These are phyloP conservation scores for Boletellus deceptivus DNA, from an alignment of 1,284 basidiomycete species.

Conservation along the genomic window DNA sequence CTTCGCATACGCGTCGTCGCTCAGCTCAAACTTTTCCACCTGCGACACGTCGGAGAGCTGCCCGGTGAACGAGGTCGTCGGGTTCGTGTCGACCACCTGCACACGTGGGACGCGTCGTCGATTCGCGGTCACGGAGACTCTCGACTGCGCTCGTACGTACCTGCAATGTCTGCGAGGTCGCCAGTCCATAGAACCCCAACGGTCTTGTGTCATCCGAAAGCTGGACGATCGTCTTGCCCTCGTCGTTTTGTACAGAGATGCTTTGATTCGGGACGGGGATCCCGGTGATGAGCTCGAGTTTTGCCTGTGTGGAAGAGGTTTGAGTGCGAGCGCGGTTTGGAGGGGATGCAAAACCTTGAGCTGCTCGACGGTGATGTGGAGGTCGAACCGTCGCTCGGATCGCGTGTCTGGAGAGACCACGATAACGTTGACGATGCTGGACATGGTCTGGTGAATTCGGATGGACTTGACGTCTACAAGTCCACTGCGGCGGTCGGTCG, in stretches of 20 bases:
- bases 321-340: neutral
- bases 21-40: conserved; percentile 93
- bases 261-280: conserved; percentile 73
- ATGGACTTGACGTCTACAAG: too few species aligned
- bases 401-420: conserved; percentile 85
- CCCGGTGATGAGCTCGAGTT: conserved; percentile 90
- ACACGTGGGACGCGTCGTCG: neutral
- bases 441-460: conserved; percentile 31
- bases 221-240: conserved; percentile 50
- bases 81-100: conserved; percentile 80
- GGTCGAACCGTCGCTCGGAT: conserved; percentile 81
- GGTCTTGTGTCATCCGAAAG: conserved; percentile 67
- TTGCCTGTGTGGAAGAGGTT: conserved; percentile 50
- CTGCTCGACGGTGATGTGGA: conserved; percentile 66
- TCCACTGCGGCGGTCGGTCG: too few species aligned
- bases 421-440: conserved; percentile 63
- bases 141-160: conserved; percentile 45
- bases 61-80: conserved; percentile 68
- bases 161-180: conserved; percentile 72
- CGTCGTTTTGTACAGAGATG: conserved; percentile 63
- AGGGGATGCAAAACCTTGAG: conserved; percentile 64
- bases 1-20: conserved; percentile 78
- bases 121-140: neutral
- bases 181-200: conserved; percentile 72
- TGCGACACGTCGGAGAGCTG: conserved; percentile 82